Base-by-base conservation (phyloP, 352 stramenopile species). In the Thalassiosira livingstoniorum region DNA sequence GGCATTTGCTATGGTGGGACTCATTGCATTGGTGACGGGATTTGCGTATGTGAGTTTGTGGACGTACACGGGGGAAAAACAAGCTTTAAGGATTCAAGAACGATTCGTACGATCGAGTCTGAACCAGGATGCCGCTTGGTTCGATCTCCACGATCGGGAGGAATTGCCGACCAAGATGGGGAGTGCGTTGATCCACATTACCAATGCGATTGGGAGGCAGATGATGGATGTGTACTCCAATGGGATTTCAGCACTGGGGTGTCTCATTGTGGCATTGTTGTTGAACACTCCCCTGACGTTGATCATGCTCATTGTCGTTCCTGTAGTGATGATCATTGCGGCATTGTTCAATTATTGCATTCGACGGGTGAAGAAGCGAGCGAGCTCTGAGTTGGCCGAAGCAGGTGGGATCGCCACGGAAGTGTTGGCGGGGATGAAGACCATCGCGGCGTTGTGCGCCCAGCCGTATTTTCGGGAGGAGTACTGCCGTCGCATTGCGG, bases 71-170 rank as follows among this genome's bases (percentile, higher is more conserved):
- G 85, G 85, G 0, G 81, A 90, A 32, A 75, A 79, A 35, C 80
- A 88, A 53, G 70, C 74, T 2, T 54, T 90, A 45, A 65, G 84
- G 15, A 90, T 90, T 51, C 75, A 82, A 63, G 79, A 85, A 37
- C 32, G 77, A 29, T 90, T 90, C 68, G 80, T 90, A 21, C 31
- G 69, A 13, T 39, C 80, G 4, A 77, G 70, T 64, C 69, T 90
- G 39, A 80, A 82, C 37, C 84, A 90, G 63, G 84, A 90, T 66
- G 84, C 84, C 2, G 72, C 65, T 13, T 88, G 85, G 85, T 88
- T 87, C 69, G 80, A 90, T 66, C 60, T 35, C 18, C 75, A 80
- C 34, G 72, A 90, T 65, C 62, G 64, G 64, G 68, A 88, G 43
- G 65, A 70, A 31, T 63, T 82, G 29, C 61, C 76, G 10, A 81